A percentile compares a stretch with the other conserved stretches of the same genome.
Conservation (phyloP, 257 asterid genomes). For the Capsicum rhomboideum region DNA sequence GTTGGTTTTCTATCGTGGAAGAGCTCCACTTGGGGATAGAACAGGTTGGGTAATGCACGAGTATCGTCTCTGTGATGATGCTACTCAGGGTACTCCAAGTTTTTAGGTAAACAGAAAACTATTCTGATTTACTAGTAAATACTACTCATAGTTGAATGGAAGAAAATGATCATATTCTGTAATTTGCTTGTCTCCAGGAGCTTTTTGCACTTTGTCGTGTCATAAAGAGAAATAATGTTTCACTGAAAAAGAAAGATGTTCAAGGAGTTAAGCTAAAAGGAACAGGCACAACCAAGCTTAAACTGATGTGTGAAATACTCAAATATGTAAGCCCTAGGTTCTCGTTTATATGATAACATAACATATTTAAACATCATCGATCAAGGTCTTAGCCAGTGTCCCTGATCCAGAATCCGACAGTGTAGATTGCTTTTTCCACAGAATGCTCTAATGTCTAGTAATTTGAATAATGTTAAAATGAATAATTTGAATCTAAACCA, state of each 20-base stretch:
- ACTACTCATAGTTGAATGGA: not conserved
- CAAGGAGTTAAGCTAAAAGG: constrained; percentile 16
- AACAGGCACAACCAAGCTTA: no score
- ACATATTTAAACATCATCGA: no score
- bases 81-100: constrained; percentile 6
- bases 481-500: no score
- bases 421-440: no score
- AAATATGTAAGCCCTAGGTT: no score
- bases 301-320: no score
- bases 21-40: constrained; percentile 49
- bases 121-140: not conserved
- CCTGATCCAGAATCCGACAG: no score
- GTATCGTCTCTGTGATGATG: constrained; percentile 42
- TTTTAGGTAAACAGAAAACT: not conserved
- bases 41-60: constrained; percentile 51
- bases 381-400: no score
- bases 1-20: constrained; percentile 41
- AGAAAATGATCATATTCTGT: not conserved
- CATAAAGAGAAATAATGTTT: constrained; percentile 26
- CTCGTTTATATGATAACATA: no score
- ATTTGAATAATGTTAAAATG: no score
- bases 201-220: constrained; percentile 36
- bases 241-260: constrained; percentile 12
- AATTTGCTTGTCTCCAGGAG: constrained; percentile 11
- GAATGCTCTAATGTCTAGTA: no score